Evolutionary conservation across 2,329 filamentous ascomycete genomes (phyloP), one percentile per base, ranked within the genome.

Genomic region (Periconia macrospinosa): DNA sequence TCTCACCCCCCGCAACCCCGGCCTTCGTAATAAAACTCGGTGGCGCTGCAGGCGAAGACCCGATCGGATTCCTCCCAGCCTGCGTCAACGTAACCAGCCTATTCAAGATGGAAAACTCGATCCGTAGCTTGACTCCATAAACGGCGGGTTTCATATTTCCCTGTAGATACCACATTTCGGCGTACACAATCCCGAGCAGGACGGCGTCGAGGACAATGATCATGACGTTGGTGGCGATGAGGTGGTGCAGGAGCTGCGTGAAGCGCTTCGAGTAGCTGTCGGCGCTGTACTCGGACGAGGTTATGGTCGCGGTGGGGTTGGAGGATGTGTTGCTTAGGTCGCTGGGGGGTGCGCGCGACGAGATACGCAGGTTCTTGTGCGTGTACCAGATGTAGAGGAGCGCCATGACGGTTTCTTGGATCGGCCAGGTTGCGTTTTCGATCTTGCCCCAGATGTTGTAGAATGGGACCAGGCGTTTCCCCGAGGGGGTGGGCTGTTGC

Each of bases 101-200:
- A 41, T 81, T 75, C n/a, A 86, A 65, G 44, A 86, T 78, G 6
- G 78, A 76, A 54, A 79, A 78, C 61, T 85, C 83, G 3, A 82
- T 73, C 55, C 81, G 79, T 30, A 82, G 69, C 60, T 78, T 78
- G 52, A 78, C 61, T 45, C 72, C 75, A 55, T 78, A 78, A 2
- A 76, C 67, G 10, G 75, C 71, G 14, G 54, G 66, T 52, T 76
- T 76, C 51, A 72, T 67, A 15, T 70, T 66, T 5, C 68, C 69
- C 46, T 76, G 72, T 1, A 78, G 53, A 45, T 71, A 71, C 57
- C 75, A 76, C 40, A 70, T 57, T 9, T 67, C 67, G 2, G 71
- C 65, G 55, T 71, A 76, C 53, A 74, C 70, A 14, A 77, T 58
- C 6, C 65, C 74, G 0, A 78, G 67, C 0, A 78, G 63, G n/a